These are phyloP conservation scores for Fagopyrum esculentum DNA, from an alignment of 148 eudicot species.

Conservation along the genomic window DNA sequence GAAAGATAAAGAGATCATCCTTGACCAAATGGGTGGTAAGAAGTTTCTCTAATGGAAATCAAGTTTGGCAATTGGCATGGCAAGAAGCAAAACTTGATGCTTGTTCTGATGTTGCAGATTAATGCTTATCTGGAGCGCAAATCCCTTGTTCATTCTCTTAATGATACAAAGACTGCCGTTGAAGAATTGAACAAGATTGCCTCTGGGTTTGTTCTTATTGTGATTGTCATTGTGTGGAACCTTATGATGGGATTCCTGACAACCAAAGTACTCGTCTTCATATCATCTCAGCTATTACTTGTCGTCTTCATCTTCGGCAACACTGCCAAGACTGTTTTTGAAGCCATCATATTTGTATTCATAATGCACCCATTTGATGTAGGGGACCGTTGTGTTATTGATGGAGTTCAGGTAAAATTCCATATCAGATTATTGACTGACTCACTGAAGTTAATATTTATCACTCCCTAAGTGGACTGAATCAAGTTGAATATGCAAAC, in stretches of 20 bases:
- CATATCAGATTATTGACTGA: not conserved
- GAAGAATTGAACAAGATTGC: slow-evolving; percentile 59
- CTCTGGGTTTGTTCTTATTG: slow-evolving; percentile 31
- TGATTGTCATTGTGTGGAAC: slow-evolving; percentile 53
- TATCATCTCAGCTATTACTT: slow-evolving; percentile 65
- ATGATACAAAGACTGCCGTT: slow-evolving; percentile 80
- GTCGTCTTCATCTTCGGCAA: slow-evolving; percentile 59
- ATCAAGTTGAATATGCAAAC: slow-evolving; percentile 14
- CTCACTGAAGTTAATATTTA: too few relatives aligned
- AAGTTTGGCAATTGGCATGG: too few relatives aligned
- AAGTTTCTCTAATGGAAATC: too few relatives aligned
- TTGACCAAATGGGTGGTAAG: slow-evolving; percentile 21
- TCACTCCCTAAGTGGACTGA: not conserved
- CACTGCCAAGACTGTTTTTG: slow-evolving; percentile 55
- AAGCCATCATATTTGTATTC: slow-evolving; percentile 73
- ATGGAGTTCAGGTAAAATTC: slow-evolving; percentile 65
- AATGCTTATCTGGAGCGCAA: slow-evolving; percentile 64
- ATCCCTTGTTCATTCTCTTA: slow-evolving; percentile 57
- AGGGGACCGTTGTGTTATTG: slow-evolving; percentile 85
- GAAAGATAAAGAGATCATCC: slow-evolving; percentile 15
- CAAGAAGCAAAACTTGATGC: too few relatives aligned
- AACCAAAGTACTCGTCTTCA: slow-evolving; percentile 54
- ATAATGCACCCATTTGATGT: slow-evolving; percentile 91
- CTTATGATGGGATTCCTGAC: slow-evolving; percentile 73
- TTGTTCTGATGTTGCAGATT: slow-evolving; percentile 29